phyloP scores from a whole-genome alignment of 257 asterid genomes.

The Anisodus tanguticus region DNA sequence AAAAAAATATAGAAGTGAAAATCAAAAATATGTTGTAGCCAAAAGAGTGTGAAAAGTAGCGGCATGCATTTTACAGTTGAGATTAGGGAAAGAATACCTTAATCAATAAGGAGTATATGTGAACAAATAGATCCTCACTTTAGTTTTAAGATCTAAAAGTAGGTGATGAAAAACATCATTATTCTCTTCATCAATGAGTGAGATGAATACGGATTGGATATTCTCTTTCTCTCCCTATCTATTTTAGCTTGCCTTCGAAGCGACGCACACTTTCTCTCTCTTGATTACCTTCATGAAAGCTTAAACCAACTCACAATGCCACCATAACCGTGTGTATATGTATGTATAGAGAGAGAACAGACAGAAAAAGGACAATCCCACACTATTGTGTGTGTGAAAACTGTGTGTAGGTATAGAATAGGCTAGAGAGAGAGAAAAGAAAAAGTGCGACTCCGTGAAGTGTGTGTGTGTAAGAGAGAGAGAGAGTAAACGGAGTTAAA shows the following conservation, averaged over 20 bases:
- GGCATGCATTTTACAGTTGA: conserved; percentile 8
- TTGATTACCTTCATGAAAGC: conserved; percentile 16
- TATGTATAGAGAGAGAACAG: neutral
- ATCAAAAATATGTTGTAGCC: neutral
- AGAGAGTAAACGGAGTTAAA: neutral
- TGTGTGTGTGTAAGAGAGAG: neutral
- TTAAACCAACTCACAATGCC: conserved; percentile 28
- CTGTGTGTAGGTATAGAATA: conserved; percentile 18
- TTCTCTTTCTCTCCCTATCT: conserved; percentile 34
- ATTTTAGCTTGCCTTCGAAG: conserved; percentile 66
- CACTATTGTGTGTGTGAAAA: neutral
- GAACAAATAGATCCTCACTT: neutral
- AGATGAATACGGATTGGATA: conserved; percentile 25
- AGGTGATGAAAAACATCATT: conserved; percentile 26
- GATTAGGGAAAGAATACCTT: neutral
- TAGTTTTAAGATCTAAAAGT: conserved; percentile 26
- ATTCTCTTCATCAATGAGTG: conserved; percentile 22
- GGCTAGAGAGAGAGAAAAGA: neutral
- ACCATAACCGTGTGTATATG: neutral
- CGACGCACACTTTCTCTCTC: conserved; percentile 44
- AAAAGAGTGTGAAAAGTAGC: neutral
- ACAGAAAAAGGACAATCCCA: neutral
- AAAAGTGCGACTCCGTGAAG: neutral
- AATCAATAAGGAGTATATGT: neutral
- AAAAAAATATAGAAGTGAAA: neutral